Evolutionary conservation across 1,284 basidiomycete genomes (phyloP).

Genomic region (Ganoderma sinense): DNA sequence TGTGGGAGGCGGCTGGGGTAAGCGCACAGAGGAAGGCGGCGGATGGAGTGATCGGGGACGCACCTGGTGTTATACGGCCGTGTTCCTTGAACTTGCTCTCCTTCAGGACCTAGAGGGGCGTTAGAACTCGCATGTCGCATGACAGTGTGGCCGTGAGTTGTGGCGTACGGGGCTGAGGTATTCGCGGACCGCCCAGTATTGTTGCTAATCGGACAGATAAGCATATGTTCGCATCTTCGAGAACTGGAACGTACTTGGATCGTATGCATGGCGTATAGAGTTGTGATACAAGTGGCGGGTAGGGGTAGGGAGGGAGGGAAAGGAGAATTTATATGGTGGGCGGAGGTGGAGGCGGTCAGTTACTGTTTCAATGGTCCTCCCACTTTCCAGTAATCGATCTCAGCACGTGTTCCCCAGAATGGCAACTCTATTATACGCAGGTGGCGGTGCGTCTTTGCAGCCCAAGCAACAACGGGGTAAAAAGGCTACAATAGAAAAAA

Average conservation of each 20-base stretch:
- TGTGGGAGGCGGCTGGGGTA: constrained; percentile 42
- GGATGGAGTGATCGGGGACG: constrained; percentile 37
- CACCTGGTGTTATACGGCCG: constrained; percentile 94
- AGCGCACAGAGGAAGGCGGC: constrained; percentile 23
- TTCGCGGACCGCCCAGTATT: constrained; percentile 96
- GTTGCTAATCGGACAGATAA: constrained; percentile 58
- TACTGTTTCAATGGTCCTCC: constrained; percentile 21
- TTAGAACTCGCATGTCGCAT: constrained; percentile 21
- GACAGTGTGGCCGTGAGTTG: constrained; percentile 27
- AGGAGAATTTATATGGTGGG: constrained; percentile 13
- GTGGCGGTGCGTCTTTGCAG: constrained; percentile 17
- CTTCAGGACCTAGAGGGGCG: constrained; percentile 78
- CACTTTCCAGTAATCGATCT: constrained; percentile 31
- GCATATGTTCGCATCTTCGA: not conserved
- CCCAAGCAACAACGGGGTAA: not conserved
- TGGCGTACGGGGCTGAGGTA: constrained; percentile 89
- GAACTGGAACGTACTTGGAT: constrained; percentile 59
- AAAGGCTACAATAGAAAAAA: not conserved
- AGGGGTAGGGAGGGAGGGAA: constrained; percentile 18
- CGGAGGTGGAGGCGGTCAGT: constrained; percentile 12
- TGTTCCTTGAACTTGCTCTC: constrained; percentile 99
- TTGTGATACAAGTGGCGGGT: constrained; percentile 10
- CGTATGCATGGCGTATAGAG: constrained; percentile 63
- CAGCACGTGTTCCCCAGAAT: constrained; percentile 29
- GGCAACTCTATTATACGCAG: constrained; percentile 13